Conservation (phyloP, 192 early-diverging fungal genomes). For the Linnemannia exigua region DNA sequence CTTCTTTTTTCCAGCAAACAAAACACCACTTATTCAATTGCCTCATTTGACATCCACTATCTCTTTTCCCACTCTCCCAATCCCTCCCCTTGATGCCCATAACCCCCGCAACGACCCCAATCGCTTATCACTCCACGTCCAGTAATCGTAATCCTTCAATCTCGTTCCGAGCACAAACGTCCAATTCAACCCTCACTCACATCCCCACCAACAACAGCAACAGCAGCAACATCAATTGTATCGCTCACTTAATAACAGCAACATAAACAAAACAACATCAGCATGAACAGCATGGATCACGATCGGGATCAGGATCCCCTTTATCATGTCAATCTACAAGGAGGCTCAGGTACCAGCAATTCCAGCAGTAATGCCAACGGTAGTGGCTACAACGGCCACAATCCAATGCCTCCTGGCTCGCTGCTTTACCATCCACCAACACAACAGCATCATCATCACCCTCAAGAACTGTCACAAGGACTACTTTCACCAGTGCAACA, state of each 20-base stretch:
- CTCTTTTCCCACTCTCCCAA: not conserved
- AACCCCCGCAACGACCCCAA: not conserved
- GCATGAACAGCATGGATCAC: conserved; percentile 16
- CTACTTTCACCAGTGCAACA: conserved; percentile 14
- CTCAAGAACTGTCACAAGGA: conserved; percentile 8
- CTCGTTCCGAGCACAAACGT: not conserved
- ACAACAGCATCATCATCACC: conserved; percentile 20
- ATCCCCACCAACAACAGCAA: not conserved
- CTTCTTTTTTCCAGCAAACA: not conserved
- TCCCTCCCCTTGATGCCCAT: not conserved
- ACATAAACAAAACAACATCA: not conserved
- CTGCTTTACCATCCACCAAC: conserved; percentile 14
- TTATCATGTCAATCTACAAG: conserved; percentile 21
- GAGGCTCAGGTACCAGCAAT: not conserved
- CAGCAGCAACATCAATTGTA: not conserved
- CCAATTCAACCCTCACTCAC: not conserved
- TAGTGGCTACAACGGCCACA: conserved; percentile 1
- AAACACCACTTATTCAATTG: not conserved
- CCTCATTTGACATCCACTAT: not conserved
- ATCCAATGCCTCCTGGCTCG: not conserved
- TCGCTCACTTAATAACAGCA: not conserved
- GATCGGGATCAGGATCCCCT: conserved; percentile 14
- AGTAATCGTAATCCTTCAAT: not conserved
- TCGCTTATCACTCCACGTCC: not conserved
- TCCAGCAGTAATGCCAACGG: not conserved